Conservation (phyloP, 2,329 filamentous ascomycete genomes). For the Escovopsis sp. region DNA sequence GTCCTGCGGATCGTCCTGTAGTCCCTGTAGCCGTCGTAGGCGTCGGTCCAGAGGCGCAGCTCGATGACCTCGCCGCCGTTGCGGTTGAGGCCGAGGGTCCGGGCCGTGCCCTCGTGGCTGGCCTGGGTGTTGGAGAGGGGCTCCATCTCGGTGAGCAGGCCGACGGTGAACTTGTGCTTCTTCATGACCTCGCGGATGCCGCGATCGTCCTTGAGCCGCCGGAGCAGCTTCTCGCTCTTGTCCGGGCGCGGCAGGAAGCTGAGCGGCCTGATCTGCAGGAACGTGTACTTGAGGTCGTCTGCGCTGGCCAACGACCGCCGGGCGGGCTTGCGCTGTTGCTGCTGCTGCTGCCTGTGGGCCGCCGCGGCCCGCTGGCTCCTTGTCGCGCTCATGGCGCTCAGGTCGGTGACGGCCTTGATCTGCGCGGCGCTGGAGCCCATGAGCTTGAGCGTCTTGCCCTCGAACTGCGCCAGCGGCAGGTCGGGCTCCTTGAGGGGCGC, state of each 20-base stretch:
- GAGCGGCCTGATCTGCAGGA: constrained; percentile 62
- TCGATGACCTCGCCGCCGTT: constrained; percentile 86
- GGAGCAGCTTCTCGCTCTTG: constrained; percentile 55
- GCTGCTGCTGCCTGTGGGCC: constrained; percentile 8
- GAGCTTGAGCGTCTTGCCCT: constrained; percentile 46
- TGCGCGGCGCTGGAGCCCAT: constrained; percentile 49
- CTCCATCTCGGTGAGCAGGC: constrained; percentile 89
- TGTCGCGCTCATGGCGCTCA: constrained; percentile 32
- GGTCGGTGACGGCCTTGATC: constrained; percentile 37
- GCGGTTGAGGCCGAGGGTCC: constrained; percentile 73
- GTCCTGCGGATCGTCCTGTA: constrained; percentile 86
- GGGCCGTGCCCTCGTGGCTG: constrained; percentile 56
- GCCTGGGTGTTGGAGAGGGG: constrained; percentile 60
- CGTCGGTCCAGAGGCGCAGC: constrained; percentile 78
- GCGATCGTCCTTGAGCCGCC: constrained; percentile 64
- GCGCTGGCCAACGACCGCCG: constrained; percentile 9
- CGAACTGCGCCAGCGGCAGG: constrained; percentile 32
- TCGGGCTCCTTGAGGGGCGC: constrained; percentile 46
- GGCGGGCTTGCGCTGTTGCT: constrained; percentile 10
- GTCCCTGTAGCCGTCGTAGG: constrained; percentile 83
- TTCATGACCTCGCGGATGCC: constrained; percentile 77
- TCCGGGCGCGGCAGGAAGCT: constrained; percentile 62
- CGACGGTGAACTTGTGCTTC: constrained; percentile 71
- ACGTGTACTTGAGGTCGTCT: constrained; percentile 62
- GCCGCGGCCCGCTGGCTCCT: constrained; percentile 27